Evolutionary conservation across 2,329 filamentous ascomycete species (phyloP).

Genomic region (Curvularia eragrostidis): DNA sequence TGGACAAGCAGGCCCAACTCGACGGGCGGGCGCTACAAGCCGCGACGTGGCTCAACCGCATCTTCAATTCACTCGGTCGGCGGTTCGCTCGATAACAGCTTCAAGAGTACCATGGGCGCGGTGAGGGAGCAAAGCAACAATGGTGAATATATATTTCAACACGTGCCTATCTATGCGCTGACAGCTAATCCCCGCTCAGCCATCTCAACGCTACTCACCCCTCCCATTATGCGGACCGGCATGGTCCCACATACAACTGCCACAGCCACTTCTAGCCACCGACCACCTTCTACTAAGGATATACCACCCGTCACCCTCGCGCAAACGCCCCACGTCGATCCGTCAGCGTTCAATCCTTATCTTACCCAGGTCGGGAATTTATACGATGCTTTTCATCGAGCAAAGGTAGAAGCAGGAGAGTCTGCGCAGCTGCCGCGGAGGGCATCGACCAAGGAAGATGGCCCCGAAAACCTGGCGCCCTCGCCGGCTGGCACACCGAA

Average conservation of each 20-base stretch:
- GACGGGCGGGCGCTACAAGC: slow-evolving; percentile 55
- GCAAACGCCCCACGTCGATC: slow-evolving; percentile 82
- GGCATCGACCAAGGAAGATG: slow-evolving; percentile 58
- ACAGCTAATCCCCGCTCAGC: slow-evolving; percentile 58
- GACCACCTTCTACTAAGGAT: slow-evolving; percentile 82
- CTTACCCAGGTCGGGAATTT: slow-evolving; percentile 82
- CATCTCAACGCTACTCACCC: slow-evolving; percentile 91
- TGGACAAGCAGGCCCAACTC: slow-evolving; percentile 56
- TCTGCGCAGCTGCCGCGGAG: slow-evolving; percentile 56
- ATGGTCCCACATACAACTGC: slow-evolving; percentile 79
- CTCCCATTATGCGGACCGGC: slow-evolving; percentile 87
- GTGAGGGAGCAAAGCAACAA: slow-evolving; percentile 82
- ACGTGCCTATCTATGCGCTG: neutral
- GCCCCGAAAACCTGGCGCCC: slow-evolving; percentile 54
- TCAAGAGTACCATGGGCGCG: slow-evolving; percentile 63
- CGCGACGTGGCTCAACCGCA: slow-evolving; percentile 79
- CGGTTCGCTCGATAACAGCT: slow-evolving; percentile 77
- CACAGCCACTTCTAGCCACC: slow-evolving; percentile 73
- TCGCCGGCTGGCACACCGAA: slow-evolving; percentile 50
- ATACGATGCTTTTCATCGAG: slow-evolving; percentile 86
- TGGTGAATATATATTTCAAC: slow-evolving; percentile 58
- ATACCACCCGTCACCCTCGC: slow-evolving; percentile 93
- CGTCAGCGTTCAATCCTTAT: slow-evolving; percentile 82
- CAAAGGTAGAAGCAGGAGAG: slow-evolving; percentile 76
- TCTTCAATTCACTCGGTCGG: slow-evolving; percentile 90